phyloP scores from a whole-genome alignment of 2,329 filamentous ascomycete species.

The Alternaria sp. region DNA sequence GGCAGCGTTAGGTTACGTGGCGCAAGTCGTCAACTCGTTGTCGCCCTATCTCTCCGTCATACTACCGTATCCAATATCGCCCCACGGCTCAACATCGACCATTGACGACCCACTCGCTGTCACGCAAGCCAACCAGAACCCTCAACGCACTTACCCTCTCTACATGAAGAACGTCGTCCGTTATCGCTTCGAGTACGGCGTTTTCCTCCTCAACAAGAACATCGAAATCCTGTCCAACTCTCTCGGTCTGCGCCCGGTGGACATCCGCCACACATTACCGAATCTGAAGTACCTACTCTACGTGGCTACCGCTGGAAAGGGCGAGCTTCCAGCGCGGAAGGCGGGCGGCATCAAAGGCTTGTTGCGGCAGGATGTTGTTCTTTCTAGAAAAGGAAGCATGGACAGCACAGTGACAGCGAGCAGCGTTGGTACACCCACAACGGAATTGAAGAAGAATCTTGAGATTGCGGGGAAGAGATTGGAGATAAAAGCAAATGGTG shows the following conservation, averaged over 20 bases:
- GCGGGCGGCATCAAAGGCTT: constrained; percentile 46
- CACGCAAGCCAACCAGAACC: constrained; percentile 44
- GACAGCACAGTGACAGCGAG: constrained; percentile 40
- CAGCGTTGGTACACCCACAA: constrained; percentile 29
- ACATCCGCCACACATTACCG: constrained; percentile 88
- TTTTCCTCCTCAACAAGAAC: constrained; percentile 96
- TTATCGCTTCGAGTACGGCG: constrained; percentile 94
- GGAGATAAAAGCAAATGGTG: constrained; percentile 26
- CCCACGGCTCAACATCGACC: constrained; percentile 74
- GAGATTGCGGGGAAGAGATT: constrained; percentile 22
- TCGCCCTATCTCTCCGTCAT: constrained; percentile 82
- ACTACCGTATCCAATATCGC: constrained; percentile 79
- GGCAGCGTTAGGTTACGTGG: constrained; percentile 80
- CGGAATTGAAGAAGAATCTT: constrained; percentile 26
- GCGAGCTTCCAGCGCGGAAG: constrained; percentile 59
- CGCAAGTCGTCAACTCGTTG: constrained; percentile 75
- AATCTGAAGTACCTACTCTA: constrained; percentile 94
- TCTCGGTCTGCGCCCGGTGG: constrained; percentile 79
- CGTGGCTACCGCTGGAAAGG: constrained; percentile 80
- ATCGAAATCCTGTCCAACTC: constrained; percentile 72
- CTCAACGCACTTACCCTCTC: constrained; percentile 70
- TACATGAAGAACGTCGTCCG: constrained; percentile 74
- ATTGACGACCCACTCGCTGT: constrained; percentile 74
- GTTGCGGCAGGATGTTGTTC: constrained; percentile 31
- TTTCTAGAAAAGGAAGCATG: constrained; percentile 41